Percentiles rank a stretch among this genome's conserved stretches.
Conservation (phyloP, 352 stramenopile species). For the Globisporangium heterothallicum region DNA sequence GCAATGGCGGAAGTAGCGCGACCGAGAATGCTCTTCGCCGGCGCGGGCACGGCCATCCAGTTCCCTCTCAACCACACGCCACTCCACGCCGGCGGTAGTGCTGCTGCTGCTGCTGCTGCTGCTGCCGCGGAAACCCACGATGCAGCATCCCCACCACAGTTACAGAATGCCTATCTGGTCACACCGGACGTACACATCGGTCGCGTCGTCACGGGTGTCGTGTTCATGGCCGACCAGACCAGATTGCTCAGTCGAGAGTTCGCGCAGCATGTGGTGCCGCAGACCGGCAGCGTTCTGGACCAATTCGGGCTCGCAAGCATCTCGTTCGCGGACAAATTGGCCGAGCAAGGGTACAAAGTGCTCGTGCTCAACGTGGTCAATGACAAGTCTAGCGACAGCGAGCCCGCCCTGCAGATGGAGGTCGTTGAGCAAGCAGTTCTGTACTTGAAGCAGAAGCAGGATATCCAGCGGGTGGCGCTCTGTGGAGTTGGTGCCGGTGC, state of each 20-base stretch:
- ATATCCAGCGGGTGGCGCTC: constrained; percentile 68
- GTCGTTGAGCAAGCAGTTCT: constrained; percentile 40
- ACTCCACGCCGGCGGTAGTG: neutral
- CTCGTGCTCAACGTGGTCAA: constrained; percentile 54
- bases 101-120: neutral
- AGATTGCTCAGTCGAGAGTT: constrained; percentile 26
- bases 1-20: constrained; percentile 24
- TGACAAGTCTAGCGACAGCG: constrained; percentile 12
- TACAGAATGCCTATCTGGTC: constrained; percentile 63
- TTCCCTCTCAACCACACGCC: constrained; percentile 29
- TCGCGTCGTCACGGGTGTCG: constrained; percentile 77
- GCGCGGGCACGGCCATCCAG: constrained; percentile 42
- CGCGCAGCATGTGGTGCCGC: constrained; percentile 1
- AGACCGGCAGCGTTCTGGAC: constrained; percentile 14
- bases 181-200: constrained; percentile 67
- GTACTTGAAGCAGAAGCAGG: constrained; percentile 64
- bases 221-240: constrained; percentile 51
- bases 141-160: neutral
- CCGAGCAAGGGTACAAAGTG: constrained; percentile 87
- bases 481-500: constrained; percentile 61
- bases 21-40: constrained; percentile 39
- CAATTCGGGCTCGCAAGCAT: constrained; percentile 51
- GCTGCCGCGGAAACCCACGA: neutral
- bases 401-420: constrained; percentile 17
- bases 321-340: constrained; percentile 82